phyloP scores from a whole-genome alignment of 768 basidiomycete species.

The Rhizopogon vulgaris region DNA sequence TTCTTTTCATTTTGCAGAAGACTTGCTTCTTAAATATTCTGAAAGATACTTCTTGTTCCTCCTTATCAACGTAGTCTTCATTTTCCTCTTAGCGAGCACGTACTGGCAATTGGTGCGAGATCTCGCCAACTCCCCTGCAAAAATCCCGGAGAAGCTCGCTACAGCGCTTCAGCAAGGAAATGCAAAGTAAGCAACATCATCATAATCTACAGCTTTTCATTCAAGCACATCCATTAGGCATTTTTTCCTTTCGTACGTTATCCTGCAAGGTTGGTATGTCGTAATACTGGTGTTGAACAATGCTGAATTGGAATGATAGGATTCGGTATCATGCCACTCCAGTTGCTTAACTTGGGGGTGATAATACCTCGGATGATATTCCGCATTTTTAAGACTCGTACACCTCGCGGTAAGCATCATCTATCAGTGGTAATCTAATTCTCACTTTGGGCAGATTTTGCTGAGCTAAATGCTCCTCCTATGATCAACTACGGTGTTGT shows the following conservation, averaged over 20 bases:
- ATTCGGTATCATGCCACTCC: constrained; percentile 91
- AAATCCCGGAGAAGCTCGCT: constrained; percentile 91
- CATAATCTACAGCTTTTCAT: constrained; percentile 4
- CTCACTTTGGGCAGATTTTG: constrained; percentile 61
- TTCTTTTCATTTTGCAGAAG: constrained; percentile 1
- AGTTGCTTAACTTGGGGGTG: constrained; percentile 87
- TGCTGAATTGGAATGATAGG: constrained; percentile 35
- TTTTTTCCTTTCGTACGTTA: constrained; percentile 82
- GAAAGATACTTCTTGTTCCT: constrained; percentile 89
- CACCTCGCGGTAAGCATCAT: constrained; percentile 69
- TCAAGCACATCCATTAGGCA: constrained; percentile 36
- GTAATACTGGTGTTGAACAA: not conserved
- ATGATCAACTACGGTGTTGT: constrained; percentile 98
- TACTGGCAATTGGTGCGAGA: constrained; percentile 91
- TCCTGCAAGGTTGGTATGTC: constrained; percentile 58
- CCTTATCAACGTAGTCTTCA: constrained; percentile 88
- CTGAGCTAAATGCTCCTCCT: constrained; percentile 94
- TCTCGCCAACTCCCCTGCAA: constrained; percentile 87
- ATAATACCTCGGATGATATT: constrained; percentile 74
- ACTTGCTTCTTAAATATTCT: constrained; percentile 5
- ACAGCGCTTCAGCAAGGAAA: constrained; percentile 71
- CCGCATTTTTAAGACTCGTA: constrained; percentile 74
- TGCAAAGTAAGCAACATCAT: constrained; percentile 44
- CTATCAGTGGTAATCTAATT: not conserved
- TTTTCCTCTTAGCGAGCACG: constrained; percentile 87